Conservation (phyloP, 768 basidiomycete species). For the Serendipita sp. region DNA sequence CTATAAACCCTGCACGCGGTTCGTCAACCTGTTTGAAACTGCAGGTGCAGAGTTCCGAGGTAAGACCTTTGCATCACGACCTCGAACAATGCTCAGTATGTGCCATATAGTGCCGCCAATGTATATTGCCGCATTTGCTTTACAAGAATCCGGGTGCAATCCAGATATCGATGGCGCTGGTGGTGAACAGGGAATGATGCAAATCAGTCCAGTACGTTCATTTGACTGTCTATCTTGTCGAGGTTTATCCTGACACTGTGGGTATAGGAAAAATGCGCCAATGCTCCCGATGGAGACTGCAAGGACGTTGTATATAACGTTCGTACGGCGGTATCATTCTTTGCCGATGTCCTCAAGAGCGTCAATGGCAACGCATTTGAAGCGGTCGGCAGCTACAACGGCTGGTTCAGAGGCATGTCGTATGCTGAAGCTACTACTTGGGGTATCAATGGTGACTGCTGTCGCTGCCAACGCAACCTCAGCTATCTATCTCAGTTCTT, state of each 20-base stretch:
- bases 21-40: conserved; percentile 34
- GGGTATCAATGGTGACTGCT: conserved; percentile 28
- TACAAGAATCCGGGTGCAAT: conserved; percentile 76
- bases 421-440: not conserved
- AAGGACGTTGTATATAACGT: conserved; percentile 46
- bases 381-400: conserved; percentile 61
- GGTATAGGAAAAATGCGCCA: conserved; percentile 28
- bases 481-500: conserved; percentile 63
- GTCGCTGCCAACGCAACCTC: conserved; percentile 63
- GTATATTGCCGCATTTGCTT: conserved; percentile 68
- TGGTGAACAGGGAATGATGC: conserved; percentile 80
- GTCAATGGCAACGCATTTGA: conserved; percentile 38
- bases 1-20: conserved; percentile 37
- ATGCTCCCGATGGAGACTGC: conserved; percentile 31
- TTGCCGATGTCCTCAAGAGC: conserved; percentile 31
- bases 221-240: not conserved
- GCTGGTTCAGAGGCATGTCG: conserved; percentile 28
- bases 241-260: not conserved
- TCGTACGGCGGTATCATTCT: conserved; percentile 43
- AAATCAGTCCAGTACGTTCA: conserved; percentile 29
- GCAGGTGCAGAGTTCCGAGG: not conserved
- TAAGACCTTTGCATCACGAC: no score
- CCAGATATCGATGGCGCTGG: conserved; percentile 48
- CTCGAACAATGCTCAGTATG: not conserved
- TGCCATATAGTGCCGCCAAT: conserved; percentile 42